Evolutionary conservation across 202 grass and related monocot species (phyloP).

Genomic region (Zizania palustris): DNA sequence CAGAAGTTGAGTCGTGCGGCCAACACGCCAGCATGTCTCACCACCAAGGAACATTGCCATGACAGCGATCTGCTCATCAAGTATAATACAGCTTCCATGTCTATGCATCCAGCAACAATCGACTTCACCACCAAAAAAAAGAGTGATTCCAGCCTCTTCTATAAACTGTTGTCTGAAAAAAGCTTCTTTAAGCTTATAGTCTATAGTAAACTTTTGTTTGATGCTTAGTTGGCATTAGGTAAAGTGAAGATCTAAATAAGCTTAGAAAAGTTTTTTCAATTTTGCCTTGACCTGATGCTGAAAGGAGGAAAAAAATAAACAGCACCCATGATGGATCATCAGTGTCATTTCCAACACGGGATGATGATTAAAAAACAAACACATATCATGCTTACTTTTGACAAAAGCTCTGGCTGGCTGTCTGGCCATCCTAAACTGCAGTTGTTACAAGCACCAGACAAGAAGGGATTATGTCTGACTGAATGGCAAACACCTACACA

Average conservation of each 20-base stretch:
- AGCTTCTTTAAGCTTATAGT: no score
- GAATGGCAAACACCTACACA: constrained; percentile 47
- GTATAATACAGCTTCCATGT: not conserved
- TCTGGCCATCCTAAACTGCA: constrained; percentile 42
- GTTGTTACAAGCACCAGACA: constrained; percentile 44
- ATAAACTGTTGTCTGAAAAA: no score
- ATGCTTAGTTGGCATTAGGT: no score
- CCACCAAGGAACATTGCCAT: not conserved
- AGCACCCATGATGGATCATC: not conserved
- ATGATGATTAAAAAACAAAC: constrained; percentile 9
- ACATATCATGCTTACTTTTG: constrained; percentile 38
- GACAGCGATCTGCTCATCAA: not conserved
- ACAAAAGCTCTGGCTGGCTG: constrained; percentile 34
- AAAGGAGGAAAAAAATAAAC: not conserved
- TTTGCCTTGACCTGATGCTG: no score
- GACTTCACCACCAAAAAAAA: not conserved
- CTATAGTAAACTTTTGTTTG: no score
- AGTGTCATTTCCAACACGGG: constrained; percentile 4
- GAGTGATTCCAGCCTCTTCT: not conserved
- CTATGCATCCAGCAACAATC: not conserved
- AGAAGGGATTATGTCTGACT: constrained; percentile 39
- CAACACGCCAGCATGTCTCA: not conserved
- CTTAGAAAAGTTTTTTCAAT: no score
- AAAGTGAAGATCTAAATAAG: no score
- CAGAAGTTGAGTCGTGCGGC: not conserved